A percentile compares a stretch with the other conserved stretches of the same genome.
Conservation (phyloP, 176 grass and related monocot genomes). For the Zoysia japonica region DNA sequence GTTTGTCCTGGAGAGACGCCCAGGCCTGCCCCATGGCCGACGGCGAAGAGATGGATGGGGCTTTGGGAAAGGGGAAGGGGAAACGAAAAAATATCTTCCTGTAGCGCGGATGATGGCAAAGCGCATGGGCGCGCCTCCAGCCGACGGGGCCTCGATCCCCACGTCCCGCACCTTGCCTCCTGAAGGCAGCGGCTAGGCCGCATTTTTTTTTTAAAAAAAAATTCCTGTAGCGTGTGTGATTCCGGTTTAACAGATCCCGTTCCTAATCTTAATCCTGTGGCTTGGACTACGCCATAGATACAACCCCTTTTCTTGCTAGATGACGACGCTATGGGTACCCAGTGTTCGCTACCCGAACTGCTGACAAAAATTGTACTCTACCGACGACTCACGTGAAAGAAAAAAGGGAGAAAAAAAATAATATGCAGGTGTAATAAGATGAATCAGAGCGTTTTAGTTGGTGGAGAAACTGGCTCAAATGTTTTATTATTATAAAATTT, state of each 20-base stretch:
- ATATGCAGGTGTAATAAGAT: too few relatives aligned
- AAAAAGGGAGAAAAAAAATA: neutral
- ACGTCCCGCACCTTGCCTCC: too few relatives aligned
- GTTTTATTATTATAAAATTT: too few relatives aligned
- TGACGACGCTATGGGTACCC: neutral
- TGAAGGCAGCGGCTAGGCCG: too few relatives aligned
- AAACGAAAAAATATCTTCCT: slow-evolving; percentile 1
- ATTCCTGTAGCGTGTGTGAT: slow-evolving; percentile 10
- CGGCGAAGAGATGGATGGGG: slow-evolving; percentile 1
- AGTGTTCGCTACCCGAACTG: neutral
- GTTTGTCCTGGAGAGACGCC: slow-evolving; percentile 65
- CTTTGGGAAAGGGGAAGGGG: neutral
- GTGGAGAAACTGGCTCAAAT: too few relatives aligned
- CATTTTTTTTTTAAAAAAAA: too few relatives aligned
- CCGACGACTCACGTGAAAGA: neutral
- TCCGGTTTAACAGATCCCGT: slow-evolving; percentile 5
- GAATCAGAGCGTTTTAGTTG: too few relatives aligned
- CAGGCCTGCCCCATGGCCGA: slow-evolving; percentile 71
- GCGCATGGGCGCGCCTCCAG: too few relatives aligned
- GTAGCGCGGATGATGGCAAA: neutral
- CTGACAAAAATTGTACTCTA: neutral
- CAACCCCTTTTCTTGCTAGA: neutral
- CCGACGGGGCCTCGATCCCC: too few relatives aligned
- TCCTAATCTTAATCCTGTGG: slow-evolving; percentile 20
- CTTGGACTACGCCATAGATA: neutral